Base-by-base conservation (phyloP, 2,329 filamentous ascomycete species). In the Fusarium aywerte region DNA sequence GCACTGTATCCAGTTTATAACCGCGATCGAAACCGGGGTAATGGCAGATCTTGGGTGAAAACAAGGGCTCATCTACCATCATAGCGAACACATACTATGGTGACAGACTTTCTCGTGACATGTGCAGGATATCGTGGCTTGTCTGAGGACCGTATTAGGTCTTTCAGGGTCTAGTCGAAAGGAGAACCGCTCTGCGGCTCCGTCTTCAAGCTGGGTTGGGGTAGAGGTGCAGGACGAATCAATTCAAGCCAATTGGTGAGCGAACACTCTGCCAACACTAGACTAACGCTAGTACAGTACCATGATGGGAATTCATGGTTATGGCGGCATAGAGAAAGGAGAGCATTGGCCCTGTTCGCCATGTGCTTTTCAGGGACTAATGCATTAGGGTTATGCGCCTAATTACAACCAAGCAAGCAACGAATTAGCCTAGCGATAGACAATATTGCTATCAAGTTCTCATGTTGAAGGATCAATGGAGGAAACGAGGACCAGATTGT, bases 161-260 rank as follows among this genome's bases (percentile, higher is more conserved):
- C 20, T 18, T 40, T 44, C 44, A 45, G 25, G 60, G 21, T 32
- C 43, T 56, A 39, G 49, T 65, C 58, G 59, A 57, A 67, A 52
- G 45, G 53, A 52, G 42, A 56, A 53, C 54, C 59, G 47, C 60
- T 62, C 53, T 64, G 68, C 70, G 68, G 70, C 66, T 73, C 70
- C 70, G 70, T 61, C 29, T 29, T 31, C 20, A 57, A 52, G 49
- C 43, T 49, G 20, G 27, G 9, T 59, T 31, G 43, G 51, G n/a
- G 31, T 45, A 50, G 25, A 54, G 27, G 40, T 40, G 35, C 35
- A 54, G 35, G 15, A 50, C 38, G n/a, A 49, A 47, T 44, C 55
- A 39, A 44, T n/a, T 52, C 36, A 59, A 29, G 18, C 7, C 27
- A 45, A 18, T 31, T 61, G 45, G 45, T 43, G 56, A 45, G 31